Evolutionary conservation across 257 asterid genomes (phyloP).

Genomic region (Vinca minor): DNA sequence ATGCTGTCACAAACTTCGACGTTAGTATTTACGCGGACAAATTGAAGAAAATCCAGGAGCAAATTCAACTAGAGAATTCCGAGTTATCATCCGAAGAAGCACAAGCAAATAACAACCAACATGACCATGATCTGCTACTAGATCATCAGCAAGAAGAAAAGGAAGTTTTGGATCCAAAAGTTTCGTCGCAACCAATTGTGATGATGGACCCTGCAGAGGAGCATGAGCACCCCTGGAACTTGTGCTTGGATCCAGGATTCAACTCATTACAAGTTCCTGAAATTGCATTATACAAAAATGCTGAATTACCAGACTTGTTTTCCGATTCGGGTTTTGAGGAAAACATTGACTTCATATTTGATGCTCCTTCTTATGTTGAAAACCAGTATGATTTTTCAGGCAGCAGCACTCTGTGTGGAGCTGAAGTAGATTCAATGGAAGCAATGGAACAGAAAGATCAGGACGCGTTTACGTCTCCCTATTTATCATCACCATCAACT

Average conservation of each 20-base stretch:
- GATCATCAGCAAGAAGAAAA: constrained; percentile 16
- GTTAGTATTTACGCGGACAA: constrained; percentile 51
- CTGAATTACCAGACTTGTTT: constrained; percentile 41
- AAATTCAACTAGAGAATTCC: constrained; percentile 13
- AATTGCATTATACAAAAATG: constrained; percentile 33
- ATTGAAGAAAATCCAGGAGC: constrained; percentile 28
- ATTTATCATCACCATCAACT: constrained; percentile 33
- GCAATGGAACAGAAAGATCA: constrained; percentile 21
- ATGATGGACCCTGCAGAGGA: constrained; percentile 36
- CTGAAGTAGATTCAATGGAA: constrained; percentile 12
- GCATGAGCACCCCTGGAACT: constrained; percentile 59
- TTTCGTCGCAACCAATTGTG: constrained; percentile 18
- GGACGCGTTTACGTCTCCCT: constrained; percentile 24
- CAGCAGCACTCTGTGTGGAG: constrained; percentile 16
- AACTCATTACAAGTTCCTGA: constrained; percentile 36
- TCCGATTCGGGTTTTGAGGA: constrained; percentile 48
- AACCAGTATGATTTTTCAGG: constrained; percentile 23
- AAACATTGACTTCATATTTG: constrained; percentile 47
- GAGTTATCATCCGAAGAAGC: constrained; percentile 6
- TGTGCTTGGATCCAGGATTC: constrained; percentile 44
- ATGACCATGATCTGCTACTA: constrained; percentile 10
- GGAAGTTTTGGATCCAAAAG: constrained; percentile 15
- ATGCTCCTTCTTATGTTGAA: constrained; percentile 22
- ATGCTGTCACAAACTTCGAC: constrained; percentile 82
- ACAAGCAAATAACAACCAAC: constrained; percentile 16